Percentiles rank a stretch among this genome's conserved stretches.
Evolutionary conservation across 2,329 filamentous ascomycete genomes (phyloP).

Genomic region (Colletotrichum sp.): DNA sequence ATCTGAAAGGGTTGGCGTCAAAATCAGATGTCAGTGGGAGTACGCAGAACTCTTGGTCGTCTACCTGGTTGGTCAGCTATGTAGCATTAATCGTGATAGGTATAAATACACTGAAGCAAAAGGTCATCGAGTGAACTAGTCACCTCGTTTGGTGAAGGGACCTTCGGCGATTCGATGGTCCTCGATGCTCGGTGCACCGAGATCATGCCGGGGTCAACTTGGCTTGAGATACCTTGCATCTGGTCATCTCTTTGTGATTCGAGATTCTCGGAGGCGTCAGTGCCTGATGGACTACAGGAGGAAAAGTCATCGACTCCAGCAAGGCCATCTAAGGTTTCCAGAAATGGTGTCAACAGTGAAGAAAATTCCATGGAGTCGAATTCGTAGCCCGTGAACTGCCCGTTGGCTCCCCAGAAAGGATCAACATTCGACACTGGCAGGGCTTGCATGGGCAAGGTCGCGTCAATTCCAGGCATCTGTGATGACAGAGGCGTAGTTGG

Average conservation of each 20-base stretch:
- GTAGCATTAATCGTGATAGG: background rate
- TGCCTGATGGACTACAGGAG: background rate
- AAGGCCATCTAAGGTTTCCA: background rate
- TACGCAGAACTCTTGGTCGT: constrained; percentile 38
- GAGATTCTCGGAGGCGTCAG: background rate
- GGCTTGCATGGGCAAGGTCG: background rate
- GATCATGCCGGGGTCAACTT: background rate
- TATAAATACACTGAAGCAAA: background rate
- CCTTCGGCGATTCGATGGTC: background rate
- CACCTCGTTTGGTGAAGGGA: background rate
- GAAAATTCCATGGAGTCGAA: background rate
- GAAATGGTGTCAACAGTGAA: background rate
- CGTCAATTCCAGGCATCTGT: background rate
- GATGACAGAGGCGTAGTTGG: background rate
- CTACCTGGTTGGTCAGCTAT: constrained; percentile 18
- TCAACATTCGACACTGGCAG: background rate
- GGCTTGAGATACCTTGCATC: background rate
- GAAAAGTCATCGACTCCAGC: background rate
- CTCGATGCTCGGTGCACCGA: background rate
- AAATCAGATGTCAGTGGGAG: constrained; percentile 36
- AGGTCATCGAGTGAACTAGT: background rate
- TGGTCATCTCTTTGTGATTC: background rate
- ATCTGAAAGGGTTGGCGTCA: constrained; percentile 36
- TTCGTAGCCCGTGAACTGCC: background rate
- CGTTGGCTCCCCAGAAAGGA: background rate